Percentiles rank a stretch among this genome's conserved stretches.
phyloP scores from a whole-genome alignment of 345 rosid genomes.

The Citrus cavaleriei region DNA sequence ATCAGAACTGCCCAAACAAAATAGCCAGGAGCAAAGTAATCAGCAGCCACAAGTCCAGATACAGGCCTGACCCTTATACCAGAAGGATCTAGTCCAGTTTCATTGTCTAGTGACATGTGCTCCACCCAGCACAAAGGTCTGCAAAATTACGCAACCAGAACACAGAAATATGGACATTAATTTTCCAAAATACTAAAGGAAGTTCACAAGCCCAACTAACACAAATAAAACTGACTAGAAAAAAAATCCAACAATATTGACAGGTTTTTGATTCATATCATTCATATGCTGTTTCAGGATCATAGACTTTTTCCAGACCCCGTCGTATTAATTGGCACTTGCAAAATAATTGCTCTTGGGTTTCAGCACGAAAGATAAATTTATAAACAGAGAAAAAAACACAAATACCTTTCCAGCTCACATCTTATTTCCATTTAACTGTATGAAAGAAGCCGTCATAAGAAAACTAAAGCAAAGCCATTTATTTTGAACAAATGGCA shows the following conservation, averaged over 20 bases:
- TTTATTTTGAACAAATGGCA: neutral
- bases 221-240: neutral
- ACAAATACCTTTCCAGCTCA: neutral
- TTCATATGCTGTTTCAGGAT: neutral
- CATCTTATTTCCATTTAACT: too few relatives aligned
- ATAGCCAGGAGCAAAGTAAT: constrained; percentile 93
- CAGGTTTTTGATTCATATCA: neutral
- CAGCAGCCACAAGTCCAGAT: constrained; percentile 96
- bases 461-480: neutral
- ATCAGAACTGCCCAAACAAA: constrained; percentile 98
- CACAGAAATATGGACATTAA: constrained; percentile 3
- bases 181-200: constrained; percentile 4
- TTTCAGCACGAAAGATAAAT: neutral
- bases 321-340: neutral
- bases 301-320: neutral
- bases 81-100: constrained; percentile 88
- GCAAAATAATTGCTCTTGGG: too few relatives aligned
- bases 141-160: constrained; percentile 17
- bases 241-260: neutral
- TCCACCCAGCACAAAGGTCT: constrained; percentile 98
- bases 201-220: neutral
- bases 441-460: neutral
- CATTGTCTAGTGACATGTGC: constrained; percentile 94
- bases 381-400: neutral
- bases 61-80: constrained; percentile 82